A percentile compares a stretch with the other conserved stretches of the same genome.
These are phyloP conservation scores for Aspergillus latus DNA, from an alignment of 2,329 filamentous ascomycete genomes.

Conservation along the genomic window DNA sequence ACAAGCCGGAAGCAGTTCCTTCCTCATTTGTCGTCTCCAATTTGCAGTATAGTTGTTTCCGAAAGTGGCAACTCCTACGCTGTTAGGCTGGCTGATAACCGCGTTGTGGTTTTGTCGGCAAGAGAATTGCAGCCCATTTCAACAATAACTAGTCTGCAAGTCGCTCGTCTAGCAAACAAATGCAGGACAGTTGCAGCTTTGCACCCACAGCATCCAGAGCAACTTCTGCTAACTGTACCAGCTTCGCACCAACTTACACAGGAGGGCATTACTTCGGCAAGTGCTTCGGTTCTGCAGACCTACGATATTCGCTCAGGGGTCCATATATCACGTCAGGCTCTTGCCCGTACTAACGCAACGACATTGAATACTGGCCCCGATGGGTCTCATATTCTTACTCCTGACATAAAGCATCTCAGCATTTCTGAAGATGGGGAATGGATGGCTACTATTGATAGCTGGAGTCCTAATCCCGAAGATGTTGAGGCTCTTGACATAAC, in stretches of 20 bases:
- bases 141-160: slow-evolving; percentile 80
- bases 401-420: slow-evolving; percentile 71
- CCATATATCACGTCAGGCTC: slow-evolving; percentile 79
- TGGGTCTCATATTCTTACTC: slow-evolving; percentile 70
- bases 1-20: slow-evolving; percentile 79
- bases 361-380: slow-evolving; percentile 73
- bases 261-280: slow-evolving; percentile 45
- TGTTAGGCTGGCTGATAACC: slow-evolving; percentile 87
- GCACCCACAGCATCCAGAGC: slow-evolving; percentile 62
- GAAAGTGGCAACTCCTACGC: slow-evolving; percentile 76
- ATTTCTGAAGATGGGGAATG: slow-evolving; percentile 80
- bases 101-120: slow-evolving; percentile 84
- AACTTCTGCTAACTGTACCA: slow-evolving; percentile 67
- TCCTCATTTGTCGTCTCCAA: slow-evolving; percentile 83
- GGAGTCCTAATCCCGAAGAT: slow-evolving; percentile 73
- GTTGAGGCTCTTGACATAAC: slow-evolving; percentile 55
- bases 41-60: slow-evolving; percentile 83
- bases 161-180: slow-evolving; percentile 29
- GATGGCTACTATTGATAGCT: slow-evolving; percentile 90
- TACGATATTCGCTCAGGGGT: slow-evolving; percentile 79
- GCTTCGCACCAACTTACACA: slow-evolving; percentile 48
- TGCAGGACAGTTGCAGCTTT: slow-evolving; percentile 55
- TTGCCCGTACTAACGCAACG: slow-evolving; percentile 84
- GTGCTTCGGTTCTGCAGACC: slow-evolving; percentile 68
- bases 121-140: slow-evolving; percentile 81